Evolutionary conservation across 1,139 yeast species (phyloP).

Genomic region (Hyphopichia burtonii): DNA sequence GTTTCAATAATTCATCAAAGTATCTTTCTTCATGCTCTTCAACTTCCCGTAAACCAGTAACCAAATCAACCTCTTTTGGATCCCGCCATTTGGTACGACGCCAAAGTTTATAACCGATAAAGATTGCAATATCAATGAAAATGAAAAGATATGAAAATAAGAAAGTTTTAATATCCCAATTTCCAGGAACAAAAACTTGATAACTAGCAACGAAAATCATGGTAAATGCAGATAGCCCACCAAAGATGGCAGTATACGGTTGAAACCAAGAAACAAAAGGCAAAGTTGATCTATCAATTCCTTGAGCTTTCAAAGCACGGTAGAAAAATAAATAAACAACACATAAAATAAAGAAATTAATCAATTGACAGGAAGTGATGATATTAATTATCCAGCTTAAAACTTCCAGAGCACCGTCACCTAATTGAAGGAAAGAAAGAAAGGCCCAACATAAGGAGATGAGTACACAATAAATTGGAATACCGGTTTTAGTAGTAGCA

Average conservation of each 20-base stretch:
- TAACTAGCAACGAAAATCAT: constrained; percentile 71
- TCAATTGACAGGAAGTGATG: constrained; percentile 31
- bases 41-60: constrained; percentile 16
- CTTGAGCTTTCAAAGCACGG: constrained; percentile 44
- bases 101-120: constrained; percentile 55
- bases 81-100: constrained; percentile 50
- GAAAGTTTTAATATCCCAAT: constrained; percentile 61
- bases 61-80: constrained; percentile 42
- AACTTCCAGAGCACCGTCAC: constrained; percentile 21
- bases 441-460: constrained; percentile 49
- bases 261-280: constrained; percentile 51
- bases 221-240: constrained; percentile 25
- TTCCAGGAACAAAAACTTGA: constrained; percentile 61
- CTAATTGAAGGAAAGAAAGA: constrained; percentile 39
- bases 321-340: constrained; percentile 23
- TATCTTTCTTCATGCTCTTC: constrained; percentile 45
- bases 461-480: constrained; percentile 27
- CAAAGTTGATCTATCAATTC: constrained; percentile 50
- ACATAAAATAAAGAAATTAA: constrained; percentile 27
- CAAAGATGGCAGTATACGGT: constrained; percentile 42
- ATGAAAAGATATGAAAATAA: constrained; percentile 68
- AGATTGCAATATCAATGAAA: constrained; percentile 59
- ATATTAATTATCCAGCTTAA: constrained; percentile 33
- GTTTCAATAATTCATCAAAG: constrained; percentile 15
- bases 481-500: constrained; percentile 45